phyloP scores from a whole-genome alignment of 2,329 filamentous ascomycete species.

The Lasiodiplodia theobromae region DNA sequence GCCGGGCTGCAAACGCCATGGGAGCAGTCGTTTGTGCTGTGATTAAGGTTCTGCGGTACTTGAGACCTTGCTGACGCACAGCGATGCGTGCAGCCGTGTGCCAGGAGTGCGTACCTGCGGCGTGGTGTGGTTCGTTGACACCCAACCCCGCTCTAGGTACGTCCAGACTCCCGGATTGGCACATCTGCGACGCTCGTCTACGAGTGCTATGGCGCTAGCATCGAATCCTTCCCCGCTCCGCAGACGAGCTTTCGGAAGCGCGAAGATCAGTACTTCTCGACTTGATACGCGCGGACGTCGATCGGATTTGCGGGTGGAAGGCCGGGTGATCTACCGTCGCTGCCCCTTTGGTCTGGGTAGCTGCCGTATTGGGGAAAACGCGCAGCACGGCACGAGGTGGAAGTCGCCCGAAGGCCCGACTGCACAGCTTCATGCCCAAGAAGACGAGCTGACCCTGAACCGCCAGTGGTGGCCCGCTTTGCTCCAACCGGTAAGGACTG shows the following conservation, averaged over 20 bases:
- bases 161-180: neutral
- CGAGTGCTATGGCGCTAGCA: neutral
- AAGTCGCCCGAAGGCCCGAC: slow-evolving; percentile 17
- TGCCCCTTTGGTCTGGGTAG: neutral
- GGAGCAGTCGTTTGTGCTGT: neutral
- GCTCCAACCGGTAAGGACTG: neutral
- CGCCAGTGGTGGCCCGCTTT: neutral
- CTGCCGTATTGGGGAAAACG: neutral
- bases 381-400: neutral
- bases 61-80: neutral
- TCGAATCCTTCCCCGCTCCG: slow-evolving; percentile 5
- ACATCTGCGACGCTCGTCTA: neutral
- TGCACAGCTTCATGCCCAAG: slow-evolving; percentile 8
- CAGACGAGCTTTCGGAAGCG: slow-evolving; percentile 4
- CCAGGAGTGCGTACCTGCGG: neutral
- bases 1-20: neutral
- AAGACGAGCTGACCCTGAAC: neutral
- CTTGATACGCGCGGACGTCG: neutral
- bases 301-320: slow-evolving; percentile 19
- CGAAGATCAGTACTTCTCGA: neutral
- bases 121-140: neutral
- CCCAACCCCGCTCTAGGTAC: slow-evolving; percentile 5
- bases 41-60: neutral
- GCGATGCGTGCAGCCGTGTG: neutral
- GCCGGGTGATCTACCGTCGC: slow-evolving; percentile 7